These are phyloP conservation scores for Conoideocrella luteorostrata DNA, from an alignment of 2,329 filamentous ascomycete species.

Conservation along the genomic window DNA sequence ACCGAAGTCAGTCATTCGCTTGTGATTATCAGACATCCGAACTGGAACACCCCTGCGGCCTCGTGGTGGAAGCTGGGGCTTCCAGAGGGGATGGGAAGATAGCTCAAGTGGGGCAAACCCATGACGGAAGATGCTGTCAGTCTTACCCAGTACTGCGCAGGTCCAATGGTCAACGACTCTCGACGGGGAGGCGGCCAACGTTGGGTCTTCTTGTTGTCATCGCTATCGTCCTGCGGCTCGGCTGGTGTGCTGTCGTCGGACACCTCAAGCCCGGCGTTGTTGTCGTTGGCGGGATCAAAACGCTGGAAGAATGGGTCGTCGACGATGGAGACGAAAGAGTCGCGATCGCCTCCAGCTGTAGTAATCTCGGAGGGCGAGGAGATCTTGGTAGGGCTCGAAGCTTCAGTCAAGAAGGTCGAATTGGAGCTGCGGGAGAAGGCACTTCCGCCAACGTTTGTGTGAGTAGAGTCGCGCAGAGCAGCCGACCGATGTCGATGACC, in stretches of 20 bases:
- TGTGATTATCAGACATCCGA: neutral
- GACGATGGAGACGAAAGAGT: conserved; percentile 47
- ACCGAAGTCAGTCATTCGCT: neutral
- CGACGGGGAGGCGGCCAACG: conserved; percentile 39
- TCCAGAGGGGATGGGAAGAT: neutral
- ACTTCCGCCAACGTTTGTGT: conserved; percentile 14
- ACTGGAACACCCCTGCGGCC: conserved; percentile 4
- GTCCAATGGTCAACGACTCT: conserved; percentile 40
- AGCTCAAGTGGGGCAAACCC: conserved; percentile 4
- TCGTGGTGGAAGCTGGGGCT: conserved; percentile 4
- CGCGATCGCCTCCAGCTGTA: conserved; percentile 26
- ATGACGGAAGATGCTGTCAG: neutral
- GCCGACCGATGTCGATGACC: conserved; percentile 12
- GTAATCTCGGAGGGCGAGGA: conserved; percentile 18
- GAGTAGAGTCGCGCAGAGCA: conserved; percentile 18
- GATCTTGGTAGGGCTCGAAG: conserved; percentile 10
- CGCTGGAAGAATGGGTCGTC: conserved; percentile 50
- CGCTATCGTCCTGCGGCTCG: conserved; percentile 23
- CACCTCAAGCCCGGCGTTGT: conserved; percentile 16
- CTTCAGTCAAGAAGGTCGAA: conserved; percentile 8
- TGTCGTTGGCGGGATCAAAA: conserved; percentile 29
- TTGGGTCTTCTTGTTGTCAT: conserved; percentile 33
- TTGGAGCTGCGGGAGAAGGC: conserved; percentile 13
- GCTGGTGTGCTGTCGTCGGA: conserved; percentile 19
- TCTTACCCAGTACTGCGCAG: conserved; percentile 31